Conservation (phyloP, 1,139 yeast species). For the Torulaspora globosa region DNA sequence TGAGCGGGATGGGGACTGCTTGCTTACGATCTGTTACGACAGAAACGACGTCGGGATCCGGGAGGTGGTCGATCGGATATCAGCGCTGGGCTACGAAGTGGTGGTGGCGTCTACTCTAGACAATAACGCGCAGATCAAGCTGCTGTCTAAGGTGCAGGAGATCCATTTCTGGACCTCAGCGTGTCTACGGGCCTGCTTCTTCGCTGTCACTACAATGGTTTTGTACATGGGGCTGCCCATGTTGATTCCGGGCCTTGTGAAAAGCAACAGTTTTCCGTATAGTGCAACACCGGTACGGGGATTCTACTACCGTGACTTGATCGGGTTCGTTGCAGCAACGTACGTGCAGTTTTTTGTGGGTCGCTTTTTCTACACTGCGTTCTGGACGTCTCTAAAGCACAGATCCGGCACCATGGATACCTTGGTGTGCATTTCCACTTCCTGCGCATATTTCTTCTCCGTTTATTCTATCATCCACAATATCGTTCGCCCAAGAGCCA, state of each 20-base stretch:
- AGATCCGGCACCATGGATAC: constrained; percentile 95
- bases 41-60: constrained; percentile 52
- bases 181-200: constrained; percentile 44
- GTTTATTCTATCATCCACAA: constrained; percentile 51
- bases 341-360: constrained; percentile 66
- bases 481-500: constrained; percentile 36
- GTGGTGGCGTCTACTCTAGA: constrained; percentile 34
- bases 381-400: constrained; percentile 62
- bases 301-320: constrained; percentile 52
- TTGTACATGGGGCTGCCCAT: constrained; percentile 34
- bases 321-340: constrained; percentile 59
- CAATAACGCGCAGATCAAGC: constrained; percentile 53
- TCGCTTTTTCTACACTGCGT: constrained; percentile 59
- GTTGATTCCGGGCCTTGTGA: constrained; percentile 18
- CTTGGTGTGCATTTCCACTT: constrained; percentile 76
- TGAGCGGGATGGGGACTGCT: constrained; percentile 1
- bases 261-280: constrained; percentile 25
- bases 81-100: constrained; percentile 49
- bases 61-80: constrained; percentile 48
- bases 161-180: constrained; percentile 63
- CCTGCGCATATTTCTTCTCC: constrained; percentile 74
- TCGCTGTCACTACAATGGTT: constrained; percentile 25
- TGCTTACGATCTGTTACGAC: constrained; percentile 42
- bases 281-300: constrained; percentile 43
- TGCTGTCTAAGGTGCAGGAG: constrained; percentile 67